Evolutionary conservation across 768 basidiomycete genomes (phyloP).

Genomic region (Boletus sp.): DNA sequence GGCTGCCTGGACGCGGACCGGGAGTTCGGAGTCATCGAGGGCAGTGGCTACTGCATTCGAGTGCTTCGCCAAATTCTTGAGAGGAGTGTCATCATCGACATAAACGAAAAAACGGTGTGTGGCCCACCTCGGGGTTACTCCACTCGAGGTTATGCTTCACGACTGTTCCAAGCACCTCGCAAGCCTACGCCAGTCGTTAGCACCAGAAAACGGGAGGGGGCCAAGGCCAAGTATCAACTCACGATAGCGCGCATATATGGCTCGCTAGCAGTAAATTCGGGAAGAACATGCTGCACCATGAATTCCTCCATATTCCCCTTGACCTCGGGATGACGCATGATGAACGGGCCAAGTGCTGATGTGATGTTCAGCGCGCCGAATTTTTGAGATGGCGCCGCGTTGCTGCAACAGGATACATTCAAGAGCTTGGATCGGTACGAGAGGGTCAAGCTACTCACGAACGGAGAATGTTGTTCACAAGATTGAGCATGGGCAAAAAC

Average conservation of each 20-base stretch:
- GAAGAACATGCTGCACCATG: slow-evolving; percentile 67
- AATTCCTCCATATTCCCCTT: slow-evolving; percentile 76
- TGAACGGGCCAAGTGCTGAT: slow-evolving; percentile 68
- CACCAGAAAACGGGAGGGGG: not conserved
- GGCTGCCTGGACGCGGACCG: slow-evolving; percentile 81
- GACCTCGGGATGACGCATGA: slow-evolving; percentile 83
- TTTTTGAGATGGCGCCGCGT: slow-evolving; percentile 56
- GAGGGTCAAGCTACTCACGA: slow-evolving; percentile 41
- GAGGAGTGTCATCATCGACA: not conserved
- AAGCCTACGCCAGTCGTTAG: slow-evolving; percentile 48
- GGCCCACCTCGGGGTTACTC: slow-evolving; percentile 56
- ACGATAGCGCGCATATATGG: slow-evolving; percentile 79
- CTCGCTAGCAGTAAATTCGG: slow-evolving; percentile 62
- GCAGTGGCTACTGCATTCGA: slow-evolving; percentile 64
- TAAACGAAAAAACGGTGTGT: not conserved
- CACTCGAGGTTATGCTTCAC: slow-evolving; percentile 67
- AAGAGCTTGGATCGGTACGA: not conserved
- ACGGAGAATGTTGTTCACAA: slow-evolving; percentile 71
- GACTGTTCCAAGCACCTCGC: slow-evolving; percentile 74
- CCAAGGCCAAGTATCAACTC: slow-evolving; percentile 28
- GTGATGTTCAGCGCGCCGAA: slow-evolving; percentile 88
- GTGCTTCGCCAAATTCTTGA: slow-evolving; percentile 57
- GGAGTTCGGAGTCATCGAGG: slow-evolving; percentile 75
- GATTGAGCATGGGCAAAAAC: slow-evolving; percentile 74
- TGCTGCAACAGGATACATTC: slow-evolving; percentile 27